A percentile compares a stretch with the other conserved stretches of the same genome.
These are phyloP conservation scores for Myxozyma mucilagina DNA, from an alignment of 805 yeast genomes.

Conservation along the genomic window DNA sequence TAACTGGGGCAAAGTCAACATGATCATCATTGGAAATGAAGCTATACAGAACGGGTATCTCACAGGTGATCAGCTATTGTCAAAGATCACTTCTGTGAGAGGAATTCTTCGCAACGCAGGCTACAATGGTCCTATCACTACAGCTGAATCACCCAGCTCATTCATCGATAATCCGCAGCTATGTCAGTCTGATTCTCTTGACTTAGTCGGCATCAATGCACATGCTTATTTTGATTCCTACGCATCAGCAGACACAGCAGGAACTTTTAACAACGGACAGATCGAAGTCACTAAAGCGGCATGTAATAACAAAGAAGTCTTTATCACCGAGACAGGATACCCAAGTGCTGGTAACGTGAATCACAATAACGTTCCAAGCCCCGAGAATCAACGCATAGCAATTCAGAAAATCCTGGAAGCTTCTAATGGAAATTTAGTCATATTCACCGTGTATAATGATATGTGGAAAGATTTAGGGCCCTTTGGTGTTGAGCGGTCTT, in stretches of 20 bases:
- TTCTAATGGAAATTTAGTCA: conserved; percentile 58
- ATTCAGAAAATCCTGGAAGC: conserved; percentile 60
- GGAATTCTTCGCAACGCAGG: conserved; percentile 63
- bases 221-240: conserved; percentile 75
- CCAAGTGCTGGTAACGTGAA: conserved; percentile 80
- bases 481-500: conserved; percentile 82
- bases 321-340: conserved; percentile 95
- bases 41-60: conserved; percentile 67
- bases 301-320: conserved; percentile 60
- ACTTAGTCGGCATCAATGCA: conserved; percentile 81
- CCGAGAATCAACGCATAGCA: conserved; percentile 62
- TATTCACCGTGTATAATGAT: conserved; percentile 80
- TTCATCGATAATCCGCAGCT: conserved; percentile 63
- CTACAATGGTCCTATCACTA: conserved; percentile 71
- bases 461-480: conserved; percentile 84
- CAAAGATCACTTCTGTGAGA: conserved; percentile 67
- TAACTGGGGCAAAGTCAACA: conserved; percentile 71
- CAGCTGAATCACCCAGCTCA: conserved; percentile 86
- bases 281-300: conserved; percentile 51
- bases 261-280: conserved; percentile 68
- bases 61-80: conserved; percentile 60
- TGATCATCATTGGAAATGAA: conserved; percentile 84
- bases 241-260: conserved; percentile 66
- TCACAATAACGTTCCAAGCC: conserved; percentile 80
- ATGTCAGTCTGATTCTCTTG: conserved; percentile 66